These are phyloP conservation scores for Gossypium davidsonii DNA, from an alignment of 441 rosid genomes.

Conservation along the genomic window DNA sequence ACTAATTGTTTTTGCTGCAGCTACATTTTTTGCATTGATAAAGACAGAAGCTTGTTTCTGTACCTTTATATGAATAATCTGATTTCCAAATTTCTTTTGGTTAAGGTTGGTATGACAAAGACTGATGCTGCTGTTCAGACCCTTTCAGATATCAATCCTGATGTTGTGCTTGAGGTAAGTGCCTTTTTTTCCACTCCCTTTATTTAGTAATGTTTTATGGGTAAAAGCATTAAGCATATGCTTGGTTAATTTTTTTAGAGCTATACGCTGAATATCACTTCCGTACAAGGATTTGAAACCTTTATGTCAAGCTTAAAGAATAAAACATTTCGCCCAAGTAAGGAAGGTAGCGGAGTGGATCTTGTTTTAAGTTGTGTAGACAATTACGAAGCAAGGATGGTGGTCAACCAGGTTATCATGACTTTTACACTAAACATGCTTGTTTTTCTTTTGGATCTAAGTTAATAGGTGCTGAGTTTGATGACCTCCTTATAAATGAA, in stretches of 20 bases:
- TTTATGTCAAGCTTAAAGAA: slow-evolving; percentile 70
- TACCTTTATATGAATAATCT: slow-evolving; percentile 8
- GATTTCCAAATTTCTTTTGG: slow-evolving; percentile 8
- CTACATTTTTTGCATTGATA: not conserved
- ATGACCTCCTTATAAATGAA: not conserved
- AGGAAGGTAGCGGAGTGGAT: slow-evolving; percentile 83
- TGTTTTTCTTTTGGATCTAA: slow-evolving; percentile 4
- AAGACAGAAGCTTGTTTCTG: not conserved
- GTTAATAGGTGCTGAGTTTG: not conserved
- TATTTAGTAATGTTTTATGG: not conserved
- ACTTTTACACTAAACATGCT: not conserved
- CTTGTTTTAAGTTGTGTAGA: slow-evolving; percentile 96
- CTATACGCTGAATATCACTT: slow-evolving; percentile 84
- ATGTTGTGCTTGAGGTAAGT: slow-evolving; percentile 77
- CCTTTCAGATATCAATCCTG: slow-evolving; percentile 89
- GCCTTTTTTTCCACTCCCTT: not conserved
- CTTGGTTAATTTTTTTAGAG: slow-evolving; percentile 41
- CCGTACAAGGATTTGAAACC: slow-evolving; percentile 88
- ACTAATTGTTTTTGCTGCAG: not conserved
- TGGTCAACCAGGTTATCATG: slow-evolving; percentile 78
- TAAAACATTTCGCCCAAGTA: slow-evolving; percentile 53
- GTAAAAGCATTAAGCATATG: slow-evolving; percentile 2
- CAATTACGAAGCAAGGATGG: slow-evolving; percentile 98
- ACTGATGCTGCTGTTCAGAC: slow-evolving; percentile 99
- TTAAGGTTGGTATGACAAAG: slow-evolving; percentile 92